A percentile compares a stretch with the other conserved stretches of the same genome.
phyloP scores from a whole-genome alignment of 148 eudicot species.

The Amaranthus cruentus region DNA sequence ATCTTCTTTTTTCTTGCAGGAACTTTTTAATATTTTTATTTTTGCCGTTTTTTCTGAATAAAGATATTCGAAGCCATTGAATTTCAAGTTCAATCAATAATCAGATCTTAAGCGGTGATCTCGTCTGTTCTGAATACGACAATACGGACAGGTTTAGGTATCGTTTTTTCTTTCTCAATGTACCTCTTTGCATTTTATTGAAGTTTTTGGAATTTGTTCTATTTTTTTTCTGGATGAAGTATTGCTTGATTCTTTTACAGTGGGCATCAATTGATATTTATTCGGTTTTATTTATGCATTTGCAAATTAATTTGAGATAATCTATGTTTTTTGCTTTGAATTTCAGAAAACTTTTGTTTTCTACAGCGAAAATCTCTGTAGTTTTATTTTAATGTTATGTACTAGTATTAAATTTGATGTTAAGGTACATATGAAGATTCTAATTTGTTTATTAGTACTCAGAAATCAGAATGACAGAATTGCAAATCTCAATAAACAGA shows the following conservation, averaged over 20 bases:
- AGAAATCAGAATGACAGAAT: neutral
- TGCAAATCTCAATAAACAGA: slow-evolving; percentile 11
- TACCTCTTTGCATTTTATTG: neutral
- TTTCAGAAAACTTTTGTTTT: neutral
- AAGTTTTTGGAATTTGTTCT: neutral
- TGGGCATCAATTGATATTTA: neutral
- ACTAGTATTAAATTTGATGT: neutral
- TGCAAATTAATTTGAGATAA: too few relatives aligned
- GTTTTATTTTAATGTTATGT: neutral
- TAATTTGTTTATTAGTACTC: slow-evolving; percentile 5
- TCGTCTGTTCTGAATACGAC: neutral
- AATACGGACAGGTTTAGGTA: slow-evolving; percentile 27
- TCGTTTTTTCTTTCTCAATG: neutral
- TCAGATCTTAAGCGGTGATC: slow-evolving; percentile 7
- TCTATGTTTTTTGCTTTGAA: neutral
- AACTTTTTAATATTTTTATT: neutral
- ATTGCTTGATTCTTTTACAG: neutral
- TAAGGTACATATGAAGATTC: slow-evolving; percentile 6
- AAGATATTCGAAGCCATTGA: neutral
- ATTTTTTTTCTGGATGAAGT: neutral
- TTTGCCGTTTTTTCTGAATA: neutral
- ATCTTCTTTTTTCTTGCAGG: neutral
- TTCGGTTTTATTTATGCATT: neutral
- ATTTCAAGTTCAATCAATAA: neutral
- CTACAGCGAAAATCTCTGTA: neutral